These are phyloP conservation scores for Kodamaea kaohsiungensis DNA, from an alignment of 805 yeast species.

Conservation along the genomic window DNA sequence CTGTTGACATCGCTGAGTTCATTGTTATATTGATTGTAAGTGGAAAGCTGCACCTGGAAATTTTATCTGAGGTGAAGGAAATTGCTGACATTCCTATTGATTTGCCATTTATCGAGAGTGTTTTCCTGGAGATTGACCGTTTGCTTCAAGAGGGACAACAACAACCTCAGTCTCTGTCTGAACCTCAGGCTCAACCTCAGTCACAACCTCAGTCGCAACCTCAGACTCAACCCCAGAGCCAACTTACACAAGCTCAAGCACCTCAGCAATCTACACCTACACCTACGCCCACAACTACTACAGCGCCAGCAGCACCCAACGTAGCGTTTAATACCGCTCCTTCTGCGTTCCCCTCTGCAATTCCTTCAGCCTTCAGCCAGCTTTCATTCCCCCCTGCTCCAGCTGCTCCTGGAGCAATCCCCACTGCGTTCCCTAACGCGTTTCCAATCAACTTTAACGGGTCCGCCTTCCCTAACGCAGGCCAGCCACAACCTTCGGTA, in stretches of 20 bases:
- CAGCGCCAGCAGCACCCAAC: slow-evolving; percentile 4
- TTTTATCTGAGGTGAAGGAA: slow-evolving; percentile 58
- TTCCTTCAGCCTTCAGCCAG: background rate
- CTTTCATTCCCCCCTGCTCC: background rate
- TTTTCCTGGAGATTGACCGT: slow-evolving; percentile 56
- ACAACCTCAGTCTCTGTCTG: slow-evolving; percentile 14
- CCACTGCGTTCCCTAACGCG: slow-evolving; percentile 7
- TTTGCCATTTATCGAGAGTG: slow-evolving; percentile 53
- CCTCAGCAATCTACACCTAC: background rate
- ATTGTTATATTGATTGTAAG: slow-evolving; percentile 70
- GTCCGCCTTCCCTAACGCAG: slow-evolving; percentile 5
- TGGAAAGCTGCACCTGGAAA: slow-evolving; percentile 61
- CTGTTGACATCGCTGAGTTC: slow-evolving; percentile 68
- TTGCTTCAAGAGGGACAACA: slow-evolving; percentile 15
- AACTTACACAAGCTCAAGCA: slow-evolving; percentile 1
- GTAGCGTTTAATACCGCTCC: background rate
- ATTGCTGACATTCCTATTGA: slow-evolving; percentile 65
- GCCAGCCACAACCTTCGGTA: slow-evolving; percentile 3
- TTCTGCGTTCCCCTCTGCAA: background rate
- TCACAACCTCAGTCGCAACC: slow-evolving; percentile 11
- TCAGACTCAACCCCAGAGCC: background rate
- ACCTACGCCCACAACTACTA: background rate
- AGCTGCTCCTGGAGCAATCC: background rate
- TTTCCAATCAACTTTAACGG: slow-evolving; percentile 9
- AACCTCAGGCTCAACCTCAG: slow-evolving; percentile 4